phyloP scores from a whole-genome alignment of 164 flowering plant genomes.

The Protea cynaroides region DNA sequence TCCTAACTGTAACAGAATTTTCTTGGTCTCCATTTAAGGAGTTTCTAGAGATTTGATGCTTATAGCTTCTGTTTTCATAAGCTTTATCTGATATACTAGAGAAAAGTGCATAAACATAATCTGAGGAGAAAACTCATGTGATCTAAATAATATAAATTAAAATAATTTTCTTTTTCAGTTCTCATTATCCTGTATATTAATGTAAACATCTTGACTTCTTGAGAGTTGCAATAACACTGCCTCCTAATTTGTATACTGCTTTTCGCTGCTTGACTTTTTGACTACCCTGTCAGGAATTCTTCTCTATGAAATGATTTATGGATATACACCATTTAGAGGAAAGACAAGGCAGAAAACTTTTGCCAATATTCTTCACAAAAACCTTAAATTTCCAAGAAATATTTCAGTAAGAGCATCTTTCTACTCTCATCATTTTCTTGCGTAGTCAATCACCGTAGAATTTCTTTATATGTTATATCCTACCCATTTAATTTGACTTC shows the following conservation, averaged over 20 bases:
- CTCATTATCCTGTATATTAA: background rate
- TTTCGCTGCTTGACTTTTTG: background rate
- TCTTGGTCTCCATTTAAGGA: too few relatives aligned
- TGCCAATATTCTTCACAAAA: slow-evolving; percentile 84
- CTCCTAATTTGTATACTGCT: background rate
- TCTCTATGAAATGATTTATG: slow-evolving; percentile 92
- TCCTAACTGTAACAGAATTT: too few relatives aligned
- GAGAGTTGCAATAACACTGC: background rate
- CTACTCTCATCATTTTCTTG: background rate
- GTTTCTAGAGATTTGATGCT: too few relatives aligned
- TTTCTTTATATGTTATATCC: background rate
- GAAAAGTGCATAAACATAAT: too few relatives aligned
- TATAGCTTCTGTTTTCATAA: too few relatives aligned
- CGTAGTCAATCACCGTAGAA: background rate
- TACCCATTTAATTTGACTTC: background rate
- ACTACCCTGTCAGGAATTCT: slow-evolving; percentile 59
- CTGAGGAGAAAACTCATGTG: too few relatives aligned
- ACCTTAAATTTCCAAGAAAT: slow-evolving; percentile 71
- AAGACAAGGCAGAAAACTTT: slow-evolving; percentile 96
- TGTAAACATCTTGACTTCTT: background rate
- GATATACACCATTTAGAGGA: slow-evolving; percentile 95
- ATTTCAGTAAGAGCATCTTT: slow-evolving; percentile 39
- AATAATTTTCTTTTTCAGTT: background rate
- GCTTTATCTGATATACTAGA: too few relatives aligned
- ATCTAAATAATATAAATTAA: too few relatives aligned